Evolutionary conservation across 768 basidiomycete genomes (phyloP).

Genomic region (Leccinum sublutescens): DNA sequence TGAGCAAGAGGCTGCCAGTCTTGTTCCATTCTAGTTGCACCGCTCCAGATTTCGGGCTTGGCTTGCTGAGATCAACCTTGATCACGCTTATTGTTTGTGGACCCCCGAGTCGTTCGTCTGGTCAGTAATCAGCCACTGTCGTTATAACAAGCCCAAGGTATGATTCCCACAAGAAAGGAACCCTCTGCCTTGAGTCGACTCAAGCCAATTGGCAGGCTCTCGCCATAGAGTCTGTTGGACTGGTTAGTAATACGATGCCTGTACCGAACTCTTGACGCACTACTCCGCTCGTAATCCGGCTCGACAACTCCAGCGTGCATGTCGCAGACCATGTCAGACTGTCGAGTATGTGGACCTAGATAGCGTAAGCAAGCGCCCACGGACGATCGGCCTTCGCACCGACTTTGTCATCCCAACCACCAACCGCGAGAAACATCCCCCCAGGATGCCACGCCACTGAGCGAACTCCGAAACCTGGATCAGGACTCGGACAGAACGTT

Average conservation of each 20-base stretch:
- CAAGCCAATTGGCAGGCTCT: constrained; percentile 83
- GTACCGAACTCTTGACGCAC: constrained; percentile 41
- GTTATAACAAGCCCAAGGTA: not conserved
- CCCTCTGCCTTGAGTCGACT: constrained; percentile 78
- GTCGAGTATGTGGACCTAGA: constrained; percentile 73
- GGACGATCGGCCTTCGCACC: constrained; percentile 7
- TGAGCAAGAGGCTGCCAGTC: constrained; percentile 68
- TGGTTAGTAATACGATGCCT: constrained; percentile 1
- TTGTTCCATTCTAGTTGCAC: constrained; percentile 81
- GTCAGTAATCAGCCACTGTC: not conserved
- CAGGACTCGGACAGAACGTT: constrained; percentile 66
- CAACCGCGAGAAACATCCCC: constrained; percentile 76
- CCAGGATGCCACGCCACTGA: constrained; percentile 82
- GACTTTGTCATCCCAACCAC: constrained; percentile 90
- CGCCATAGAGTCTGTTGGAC: constrained; percentile 70
- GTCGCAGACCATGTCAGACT: constrained; percentile 72
- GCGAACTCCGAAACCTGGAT: constrained; percentile 84
- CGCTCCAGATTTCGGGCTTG: constrained; percentile 64
- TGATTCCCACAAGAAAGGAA: constrained; percentile 74
- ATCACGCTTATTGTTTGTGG: constrained; percentile 50
- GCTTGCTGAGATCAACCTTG: constrained; percentile 57
- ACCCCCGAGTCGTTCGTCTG: constrained; percentile 66
- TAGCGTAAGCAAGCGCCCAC: not conserved
- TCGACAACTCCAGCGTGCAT: constrained; percentile 58
- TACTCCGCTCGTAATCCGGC: constrained; percentile 52